phyloP scores from a whole-genome alignment of 371 early-diverging fungal genomes.

The Basidiobolus meristosporus region DNA sequence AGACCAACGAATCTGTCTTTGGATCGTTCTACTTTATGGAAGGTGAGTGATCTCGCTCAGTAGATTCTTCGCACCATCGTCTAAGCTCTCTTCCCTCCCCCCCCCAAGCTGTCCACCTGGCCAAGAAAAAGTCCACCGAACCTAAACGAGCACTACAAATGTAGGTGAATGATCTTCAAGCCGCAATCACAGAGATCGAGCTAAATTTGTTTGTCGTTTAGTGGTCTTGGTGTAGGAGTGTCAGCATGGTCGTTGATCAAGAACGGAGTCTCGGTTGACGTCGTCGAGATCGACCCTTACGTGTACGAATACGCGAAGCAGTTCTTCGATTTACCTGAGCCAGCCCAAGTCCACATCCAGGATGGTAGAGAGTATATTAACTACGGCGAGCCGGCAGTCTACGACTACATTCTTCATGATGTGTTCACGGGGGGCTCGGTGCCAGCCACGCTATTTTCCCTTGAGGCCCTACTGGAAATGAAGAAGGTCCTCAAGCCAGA shows the following conservation, averaged over 20 bases:
- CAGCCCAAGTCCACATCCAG: conserved; percentile 23
- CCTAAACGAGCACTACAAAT: no score
- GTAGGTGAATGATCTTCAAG: no score
- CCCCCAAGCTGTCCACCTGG: no score
- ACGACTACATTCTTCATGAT: conserved; percentile 74
- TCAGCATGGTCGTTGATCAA: conserved; percentile 34
- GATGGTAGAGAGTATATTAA: conserved; percentile 57
- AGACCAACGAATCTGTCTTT: conserved; percentile 43
- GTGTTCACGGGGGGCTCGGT: conserved; percentile 72
- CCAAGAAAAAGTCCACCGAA: no score
- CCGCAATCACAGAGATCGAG: no score
- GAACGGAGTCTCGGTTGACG: conserved; percentile 30
- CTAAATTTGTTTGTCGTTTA: no score
- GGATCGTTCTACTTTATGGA: conserved; percentile 56
- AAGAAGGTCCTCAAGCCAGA: conserved; percentile 36
- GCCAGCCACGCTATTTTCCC: conserved; percentile 37
- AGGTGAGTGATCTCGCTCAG: no score
- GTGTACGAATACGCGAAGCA: conserved; percentile 34
- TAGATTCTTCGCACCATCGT: no score
- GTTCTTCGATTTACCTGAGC: conserved; percentile 36
- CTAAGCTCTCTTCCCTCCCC: no score
- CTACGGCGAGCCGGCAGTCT: conserved; percentile 13
- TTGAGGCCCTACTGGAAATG: conserved; percentile 36
- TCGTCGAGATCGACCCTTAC: conserved; percentile 58
- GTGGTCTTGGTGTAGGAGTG: conserved; percentile 65